phyloP scores from a whole-genome alignment of 352 stramenopile species.

The Phytophthora tentaculata region DNA sequence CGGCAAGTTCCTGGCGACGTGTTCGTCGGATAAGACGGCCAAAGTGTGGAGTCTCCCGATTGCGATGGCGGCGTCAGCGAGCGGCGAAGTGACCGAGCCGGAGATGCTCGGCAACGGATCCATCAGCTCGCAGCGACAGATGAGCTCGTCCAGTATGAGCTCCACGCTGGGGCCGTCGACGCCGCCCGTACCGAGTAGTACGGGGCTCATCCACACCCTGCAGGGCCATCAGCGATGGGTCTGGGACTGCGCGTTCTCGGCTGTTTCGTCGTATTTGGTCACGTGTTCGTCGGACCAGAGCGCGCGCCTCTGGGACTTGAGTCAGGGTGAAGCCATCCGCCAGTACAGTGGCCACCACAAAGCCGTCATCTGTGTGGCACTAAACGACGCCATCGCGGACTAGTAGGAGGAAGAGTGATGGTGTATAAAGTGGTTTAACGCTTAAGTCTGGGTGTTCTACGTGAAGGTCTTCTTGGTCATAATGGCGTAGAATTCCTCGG shows the following conservation, averaged over 20 bases:
- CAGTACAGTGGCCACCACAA: constrained; percentile 93
- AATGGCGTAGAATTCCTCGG: constrained; percentile 98
- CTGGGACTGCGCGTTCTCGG: constrained; percentile 98
- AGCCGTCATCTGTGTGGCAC: constrained; percentile 86
- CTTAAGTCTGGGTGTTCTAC: constrained; percentile 39
- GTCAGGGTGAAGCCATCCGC: constrained; percentile 83
- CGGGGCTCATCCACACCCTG: constrained; percentile 76
- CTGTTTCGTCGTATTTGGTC: constrained; percentile 97
- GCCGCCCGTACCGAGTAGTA: constrained; percentile 39
- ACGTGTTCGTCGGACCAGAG: constrained; percentile 96
- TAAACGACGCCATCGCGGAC: constrained; percentile 86
- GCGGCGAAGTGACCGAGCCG: constrained; percentile 21
- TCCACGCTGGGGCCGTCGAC: constrained; percentile 29
- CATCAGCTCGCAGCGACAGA: constrained; percentile 37
- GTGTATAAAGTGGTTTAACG: constrained; percentile 15
- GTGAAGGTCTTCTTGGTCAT: constrained; percentile 97
- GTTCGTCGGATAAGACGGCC: constrained; percentile 92
- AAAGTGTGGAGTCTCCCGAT: constrained; percentile 87
- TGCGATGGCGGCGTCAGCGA: constrained; percentile 34
- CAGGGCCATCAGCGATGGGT: constrained; percentile 96
- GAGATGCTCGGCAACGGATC: constrained; percentile 41
- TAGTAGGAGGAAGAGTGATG: constrained; percentile 31
- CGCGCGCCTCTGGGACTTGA: constrained; percentile 97
- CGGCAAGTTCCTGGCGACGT: constrained; percentile 90
- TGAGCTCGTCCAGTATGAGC: constrained; percentile 42